Evolutionary conservation across 2,329 filamentous ascomycete species (phyloP).

Genomic region (Alternaria ethzedia): DNA sequence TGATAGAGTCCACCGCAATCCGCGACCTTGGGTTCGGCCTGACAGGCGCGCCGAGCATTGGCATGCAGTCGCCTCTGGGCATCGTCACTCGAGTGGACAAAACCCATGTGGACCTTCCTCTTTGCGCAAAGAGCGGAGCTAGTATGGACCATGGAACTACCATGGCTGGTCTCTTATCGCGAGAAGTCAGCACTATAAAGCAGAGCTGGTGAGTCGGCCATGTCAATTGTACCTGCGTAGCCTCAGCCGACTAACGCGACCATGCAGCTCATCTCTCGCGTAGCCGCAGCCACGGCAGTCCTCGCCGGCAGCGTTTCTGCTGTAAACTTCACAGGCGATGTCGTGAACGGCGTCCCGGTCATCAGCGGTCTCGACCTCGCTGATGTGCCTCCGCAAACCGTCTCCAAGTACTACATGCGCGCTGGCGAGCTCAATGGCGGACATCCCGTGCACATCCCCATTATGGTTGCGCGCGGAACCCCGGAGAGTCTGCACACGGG

Average conservation of each 20-base stretch:
- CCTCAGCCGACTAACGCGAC: slow-evolving; percentile 4
- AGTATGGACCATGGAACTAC: neutral
- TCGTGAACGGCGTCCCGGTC: slow-evolving; percentile 40
- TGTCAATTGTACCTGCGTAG: neutral
- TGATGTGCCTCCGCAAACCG: slow-evolving; percentile 44
- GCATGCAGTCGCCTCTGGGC: slow-evolving; percentile 29
- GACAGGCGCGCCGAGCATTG: slow-evolving; percentile 3
- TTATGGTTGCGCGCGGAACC: slow-evolving; percentile 48
- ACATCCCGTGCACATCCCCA: slow-evolving; percentile 46
- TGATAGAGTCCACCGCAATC: neutral
- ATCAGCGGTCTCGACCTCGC: slow-evolving; percentile 45
- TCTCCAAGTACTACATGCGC: slow-evolving; percentile 48
- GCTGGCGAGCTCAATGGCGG: slow-evolving; percentile 49
- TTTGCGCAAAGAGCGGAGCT: slow-evolving; percentile 26
- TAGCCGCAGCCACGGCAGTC: slow-evolving; percentile 23
- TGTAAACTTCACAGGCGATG: slow-evolving; percentile 41
- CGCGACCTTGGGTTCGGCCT: neutral
- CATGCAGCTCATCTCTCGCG: slow-evolving; percentile 36
- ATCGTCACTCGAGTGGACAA: slow-evolving; percentile 32
- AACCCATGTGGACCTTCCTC: slow-evolving; percentile 36
- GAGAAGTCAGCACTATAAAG: slow-evolving; percentile 16
- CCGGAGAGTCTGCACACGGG: slow-evolving; percentile 44
- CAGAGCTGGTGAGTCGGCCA: neutral
- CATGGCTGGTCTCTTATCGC: slow-evolving; percentile 22
- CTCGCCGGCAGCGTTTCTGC: slow-evolving; percentile 26